These are phyloP conservation scores for Penicillium psychrofluorescens DNA, from an alignment of 495 filamentous ascomycete genomes.

Conservation along the genomic window DNA sequence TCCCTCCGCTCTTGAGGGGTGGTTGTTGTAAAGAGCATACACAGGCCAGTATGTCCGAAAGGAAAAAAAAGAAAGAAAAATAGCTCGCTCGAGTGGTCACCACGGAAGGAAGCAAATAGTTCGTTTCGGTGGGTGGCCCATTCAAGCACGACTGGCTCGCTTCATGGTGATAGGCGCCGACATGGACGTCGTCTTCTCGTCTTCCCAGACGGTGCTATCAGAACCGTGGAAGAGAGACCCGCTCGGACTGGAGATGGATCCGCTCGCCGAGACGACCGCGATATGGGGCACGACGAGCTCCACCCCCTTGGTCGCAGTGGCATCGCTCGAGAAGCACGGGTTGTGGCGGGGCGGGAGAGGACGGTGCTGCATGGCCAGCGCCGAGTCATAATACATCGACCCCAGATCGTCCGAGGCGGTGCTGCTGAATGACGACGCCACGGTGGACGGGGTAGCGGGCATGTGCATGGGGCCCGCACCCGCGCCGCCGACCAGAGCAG, in stretches of 20 bases:
- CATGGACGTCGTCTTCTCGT: slow-evolving; percentile 3
- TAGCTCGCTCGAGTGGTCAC: too few relatives aligned
- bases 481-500: slow-evolving; percentile 18
- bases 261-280: slow-evolving; percentile 11
- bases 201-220: slow-evolving; percentile 23
- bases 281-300: slow-evolving; percentile 38
- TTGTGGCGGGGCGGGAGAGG: slow-evolving; percentile 38
- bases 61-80: background rate
- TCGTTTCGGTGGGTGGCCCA: background rate
- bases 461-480: slow-evolving; percentile 20
- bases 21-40: background rate
- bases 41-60: background rate
- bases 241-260: slow-evolving; percentile 20
- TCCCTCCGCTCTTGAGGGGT: too few relatives aligned
- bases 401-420: slow-evolving; percentile 32
- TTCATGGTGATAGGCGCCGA: slow-evolving; percentile 13
- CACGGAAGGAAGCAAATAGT: background rate
- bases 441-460: slow-evolving; percentile 37
- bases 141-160: background rate
- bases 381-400: slow-evolving; percentile 21
- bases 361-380: slow-evolving; percentile 10
- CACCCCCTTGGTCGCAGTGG: slow-evolving; percentile 29
- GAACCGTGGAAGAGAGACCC: too few relatives aligned
- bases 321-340: slow-evolving; percentile 25
- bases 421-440: slow-evolving; percentile 37